Evolutionary conservation across 2,329 filamentous ascomycete genomes (phyloP), one percentile per base, ranked within the genome.

Genomic region (Rhinocladiella similis): DNA sequence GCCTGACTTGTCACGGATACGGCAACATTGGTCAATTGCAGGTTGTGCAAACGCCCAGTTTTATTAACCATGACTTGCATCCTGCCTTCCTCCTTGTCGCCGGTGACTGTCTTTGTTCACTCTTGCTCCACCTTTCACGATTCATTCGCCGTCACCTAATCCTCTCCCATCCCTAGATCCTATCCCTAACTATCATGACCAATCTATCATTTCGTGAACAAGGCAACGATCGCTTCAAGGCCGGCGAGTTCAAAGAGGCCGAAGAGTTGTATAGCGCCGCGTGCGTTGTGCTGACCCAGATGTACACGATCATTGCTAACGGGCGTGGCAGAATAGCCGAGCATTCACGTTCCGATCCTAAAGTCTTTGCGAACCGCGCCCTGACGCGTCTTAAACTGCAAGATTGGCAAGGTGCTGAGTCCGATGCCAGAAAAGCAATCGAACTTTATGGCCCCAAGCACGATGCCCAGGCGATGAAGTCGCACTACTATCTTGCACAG

Each of bases 321-420:
- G 9, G n/a, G 14, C 20, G 27, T 29, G 29, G 27, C 64, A 90
- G 87, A 39, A 91, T 96, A 22, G 59, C 63, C 65, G 84, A 89
- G 66, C 84, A 86, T 69, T 90, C 96, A 72, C 82, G 89, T 3
- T 81, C 78, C 53, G 94, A 96, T 69, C 84, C 88, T 1, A 79
- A 88, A 27, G 82, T 96, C 49, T 97, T 91, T 75, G 93, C 91
- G 38, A 97, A 97, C 75, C 89, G 92, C 52, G 90, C 91, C 50
- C 88, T 96, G 75, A 86, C 88, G 3, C 84, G 91, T 39, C 79
- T 94, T 56, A 89, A 88, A 73, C 81, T 96, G 19, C 75, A 81
- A 58, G 79, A 84, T 65, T 95, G 87, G 83, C 82, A 89, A 27
- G 85, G 80, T 9, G 91, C 88, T 47, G 86, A 94, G 61, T 77